phyloP scores from a whole-genome alignment of 305 asterid genomes.

The Stenogyne calaminthoides region DNA sequence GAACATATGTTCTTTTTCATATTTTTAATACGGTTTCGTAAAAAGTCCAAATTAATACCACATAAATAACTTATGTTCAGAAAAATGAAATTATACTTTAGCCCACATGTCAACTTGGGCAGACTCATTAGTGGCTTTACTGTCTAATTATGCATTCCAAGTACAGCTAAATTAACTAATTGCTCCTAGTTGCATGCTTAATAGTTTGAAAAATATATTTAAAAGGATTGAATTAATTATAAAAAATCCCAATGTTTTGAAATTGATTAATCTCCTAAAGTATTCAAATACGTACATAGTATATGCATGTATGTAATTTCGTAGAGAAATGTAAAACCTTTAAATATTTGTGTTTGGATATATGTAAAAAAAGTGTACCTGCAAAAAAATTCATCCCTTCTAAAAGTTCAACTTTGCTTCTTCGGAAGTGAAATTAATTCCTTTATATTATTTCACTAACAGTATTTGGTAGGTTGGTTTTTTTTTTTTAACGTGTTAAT shows the following conservation, averaged over 20 bases:
- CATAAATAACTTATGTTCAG: background rate
- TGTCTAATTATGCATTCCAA: constrained; percentile 24
- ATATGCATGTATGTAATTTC: too few species aligned
- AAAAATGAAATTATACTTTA: constrained; percentile 6
- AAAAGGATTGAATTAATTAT: background rate
- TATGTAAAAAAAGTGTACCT: too few species aligned
- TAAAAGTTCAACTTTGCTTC: too few species aligned
- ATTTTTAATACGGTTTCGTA: background rate
- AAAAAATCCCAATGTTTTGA: background rate
- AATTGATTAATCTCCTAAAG: background rate
- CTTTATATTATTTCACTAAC: too few species aligned
- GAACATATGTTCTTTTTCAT: background rate
- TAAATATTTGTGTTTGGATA: too few species aligned
- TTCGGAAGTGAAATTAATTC: too few species aligned
- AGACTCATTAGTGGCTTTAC: constrained; percentile 7
- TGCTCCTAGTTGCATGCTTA: constrained; percentile 8
- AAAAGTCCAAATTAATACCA: background rate
- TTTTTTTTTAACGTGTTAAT: too few species aligned
- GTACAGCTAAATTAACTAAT: background rate
- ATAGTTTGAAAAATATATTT: background rate
- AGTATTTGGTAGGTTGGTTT: too few species aligned
- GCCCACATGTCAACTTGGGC: constrained; percentile 37
- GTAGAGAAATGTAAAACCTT: background rate
- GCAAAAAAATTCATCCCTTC: too few species aligned
- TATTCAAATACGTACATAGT: constrained; percentile 1